phyloP scores from a whole-genome alignment of 257 asterid species.

The Gardenia jasminoides region DNA sequence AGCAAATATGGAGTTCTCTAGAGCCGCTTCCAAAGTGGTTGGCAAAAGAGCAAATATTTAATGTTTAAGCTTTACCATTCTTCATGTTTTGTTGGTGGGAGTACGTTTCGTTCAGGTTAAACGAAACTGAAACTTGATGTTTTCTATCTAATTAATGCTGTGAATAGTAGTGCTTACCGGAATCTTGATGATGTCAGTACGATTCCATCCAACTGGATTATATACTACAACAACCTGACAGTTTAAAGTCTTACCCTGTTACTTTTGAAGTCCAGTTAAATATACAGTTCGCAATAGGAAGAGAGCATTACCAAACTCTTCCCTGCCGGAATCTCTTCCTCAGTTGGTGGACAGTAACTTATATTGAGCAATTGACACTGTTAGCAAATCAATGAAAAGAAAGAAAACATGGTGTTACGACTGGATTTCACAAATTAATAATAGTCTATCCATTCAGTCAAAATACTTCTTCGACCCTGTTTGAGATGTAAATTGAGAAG shows the following conservation, averaged over 20 bases:
- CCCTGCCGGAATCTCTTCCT: conserved; percentile 53
- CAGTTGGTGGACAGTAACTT: conserved; percentile 84
- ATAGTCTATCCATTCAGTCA: background rate
- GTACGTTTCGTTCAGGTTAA: background rate
- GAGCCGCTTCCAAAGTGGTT: background rate
- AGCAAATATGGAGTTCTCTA: background rate
- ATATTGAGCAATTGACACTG: conserved; percentile 84
- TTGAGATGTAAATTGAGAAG: background rate
- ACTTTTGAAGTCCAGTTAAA: background rate
- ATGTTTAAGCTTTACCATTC: background rate
- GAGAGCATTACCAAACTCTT: conserved; percentile 61
- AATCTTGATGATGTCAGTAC: conserved; percentile 62
- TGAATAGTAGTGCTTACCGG: conserved; percentile 51
- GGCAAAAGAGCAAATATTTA: background rate
- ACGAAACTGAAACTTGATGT: background rate
- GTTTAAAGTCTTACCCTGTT: conserved; percentile 2
- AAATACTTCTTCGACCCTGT: background rate
- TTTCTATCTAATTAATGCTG: conserved; percentile 1
- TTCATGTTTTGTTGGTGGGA: background rate
- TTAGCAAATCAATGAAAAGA: conserved; percentile 15
- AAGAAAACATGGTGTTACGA: conserved; percentile 9
- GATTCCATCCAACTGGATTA: conserved; percentile 87
- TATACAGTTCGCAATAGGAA: conserved; percentile 17
- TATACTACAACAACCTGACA: conserved; percentile 73
- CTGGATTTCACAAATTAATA: conserved; percentile 3